Conservation (phyloP, 2,329 filamentous ascomycete genomes). For the Monosporascus ibericus region DNA sequence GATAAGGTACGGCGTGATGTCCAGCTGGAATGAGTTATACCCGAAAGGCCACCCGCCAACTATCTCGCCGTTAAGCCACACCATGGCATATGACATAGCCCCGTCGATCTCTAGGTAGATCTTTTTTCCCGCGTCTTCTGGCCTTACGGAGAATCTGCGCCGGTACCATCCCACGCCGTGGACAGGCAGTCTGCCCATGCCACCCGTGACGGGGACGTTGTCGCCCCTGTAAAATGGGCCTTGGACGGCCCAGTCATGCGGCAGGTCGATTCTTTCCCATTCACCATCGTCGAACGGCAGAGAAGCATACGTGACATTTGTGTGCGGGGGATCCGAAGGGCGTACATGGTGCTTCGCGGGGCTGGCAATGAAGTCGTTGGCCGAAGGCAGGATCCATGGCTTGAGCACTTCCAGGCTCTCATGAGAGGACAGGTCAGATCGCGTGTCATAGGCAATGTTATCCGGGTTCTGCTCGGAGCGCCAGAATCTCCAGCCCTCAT, state of each 20-base stretch:
- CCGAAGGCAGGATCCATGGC: constrained; percentile 35
- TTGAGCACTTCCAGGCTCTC: constrained; percentile 23
- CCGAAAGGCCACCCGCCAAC: constrained; percentile 35
- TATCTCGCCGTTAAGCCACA: constrained; percentile 32
- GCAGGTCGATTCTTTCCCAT: constrained; percentile 36
- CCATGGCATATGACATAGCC: constrained; percentile 27
- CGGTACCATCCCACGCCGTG: constrained; percentile 23
- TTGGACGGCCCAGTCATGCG: constrained; percentile 44
- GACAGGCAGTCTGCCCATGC: constrained; percentile 22
- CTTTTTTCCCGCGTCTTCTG: constrained; percentile 28
- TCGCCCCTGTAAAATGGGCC: constrained; percentile 34
- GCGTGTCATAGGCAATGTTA: constrained; percentile 19
- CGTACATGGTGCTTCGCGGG: constrained; percentile 21
- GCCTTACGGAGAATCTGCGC: constrained; percentile 13
- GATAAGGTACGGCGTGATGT: constrained; percentile 8
- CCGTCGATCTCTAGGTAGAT: constrained; percentile 36
- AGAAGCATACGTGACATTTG: constrained; percentile 27
- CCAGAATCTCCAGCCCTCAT: constrained; percentile 32
- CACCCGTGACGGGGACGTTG: constrained; percentile 28
- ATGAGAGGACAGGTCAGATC: constrained; percentile 13
- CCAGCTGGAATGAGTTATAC: constrained; percentile 26
- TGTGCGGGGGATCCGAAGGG: constrained; percentile 22
- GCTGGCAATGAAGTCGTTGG: constrained; percentile 33
- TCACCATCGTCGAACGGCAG: constrained; percentile 30
- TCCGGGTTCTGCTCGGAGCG: constrained; percentile 31